Evolutionary conservation across 2,329 filamentous ascomycete species (phyloP).

Genomic region (Alternaria sp.): DNA sequence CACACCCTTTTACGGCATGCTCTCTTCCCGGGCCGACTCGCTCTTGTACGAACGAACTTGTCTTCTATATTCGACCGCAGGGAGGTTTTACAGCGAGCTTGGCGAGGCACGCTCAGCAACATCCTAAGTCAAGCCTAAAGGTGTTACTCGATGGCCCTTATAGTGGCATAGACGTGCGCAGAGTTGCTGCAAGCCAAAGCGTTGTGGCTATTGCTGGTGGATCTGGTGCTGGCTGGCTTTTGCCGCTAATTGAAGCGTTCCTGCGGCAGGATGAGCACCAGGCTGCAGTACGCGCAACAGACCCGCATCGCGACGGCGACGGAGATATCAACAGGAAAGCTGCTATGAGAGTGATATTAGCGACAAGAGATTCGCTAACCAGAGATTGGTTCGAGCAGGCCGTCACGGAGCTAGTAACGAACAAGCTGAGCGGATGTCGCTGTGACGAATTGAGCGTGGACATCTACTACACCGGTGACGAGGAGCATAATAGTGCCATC

Average conservation of each 20-base stretch:
- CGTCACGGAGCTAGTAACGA: conserved; percentile 35
- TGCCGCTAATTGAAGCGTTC: conserved; percentile 55
- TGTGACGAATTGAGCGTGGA: conserved; percentile 25
- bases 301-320: neutral
- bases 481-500: conserved; percentile 10
- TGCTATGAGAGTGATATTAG: conserved; percentile 41
- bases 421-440: conserved; percentile 15
- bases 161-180: conserved; percentile 54
- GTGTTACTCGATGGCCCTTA: conserved; percentile 66
- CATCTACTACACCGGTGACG: conserved; percentile 35
- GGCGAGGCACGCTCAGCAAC: conserved; percentile 15
- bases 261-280: neutral
- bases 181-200: conserved; percentile 45
- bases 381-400: conserved; percentile 46
- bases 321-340: neutral
- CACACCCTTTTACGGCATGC: conserved; percentile 64
- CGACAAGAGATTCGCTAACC: conserved; percentile 45
- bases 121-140: conserved; percentile 39
- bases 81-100: conserved; percentile 58
- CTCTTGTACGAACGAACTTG: conserved; percentile 44
- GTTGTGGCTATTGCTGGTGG: conserved; percentile 62
- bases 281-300: neutral
- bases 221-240: conserved; percentile 61
- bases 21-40: conserved; percentile 49
- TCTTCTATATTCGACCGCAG: conserved; percentile 61